Evolutionary conservation across 2,329 filamentous ascomycete species (phyloP).

Genomic region (Curvularia eragrostidis): DNA sequence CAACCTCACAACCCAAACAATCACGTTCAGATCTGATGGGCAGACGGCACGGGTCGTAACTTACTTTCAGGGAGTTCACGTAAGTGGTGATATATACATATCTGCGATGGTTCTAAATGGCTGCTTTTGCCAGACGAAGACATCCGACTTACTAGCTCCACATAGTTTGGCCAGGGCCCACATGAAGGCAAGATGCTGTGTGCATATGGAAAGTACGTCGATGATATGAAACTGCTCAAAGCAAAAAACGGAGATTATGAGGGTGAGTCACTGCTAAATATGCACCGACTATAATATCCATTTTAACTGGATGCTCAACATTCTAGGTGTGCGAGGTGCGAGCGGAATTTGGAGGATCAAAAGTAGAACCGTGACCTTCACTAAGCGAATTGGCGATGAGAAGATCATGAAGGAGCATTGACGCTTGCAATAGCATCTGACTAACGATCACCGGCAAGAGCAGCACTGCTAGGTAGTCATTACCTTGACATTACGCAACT

Average conservation of each 20-base stretch:
- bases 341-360: constrained; percentile 52
- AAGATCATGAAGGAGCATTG: constrained; percentile 45
- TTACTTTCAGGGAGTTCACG: constrained; percentile 53
- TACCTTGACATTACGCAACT: neutral
- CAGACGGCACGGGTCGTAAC: constrained; percentile 48
- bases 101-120: neutral
- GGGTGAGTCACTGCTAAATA: constrained; percentile 12
- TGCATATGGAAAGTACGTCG: constrained; percentile 53
- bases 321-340: constrained; percentile 39
- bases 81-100: neutral
- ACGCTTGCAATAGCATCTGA: neutral
- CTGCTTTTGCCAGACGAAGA: neutral
- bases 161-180: constrained; percentile 50
- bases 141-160: neutral
- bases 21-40: constrained; percentile 39
- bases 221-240: constrained; percentile 44
- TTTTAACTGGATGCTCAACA: neutral
- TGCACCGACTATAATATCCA: neutral
- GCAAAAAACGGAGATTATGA: constrained; percentile 32
- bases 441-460: neutral
- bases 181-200: constrained; percentile 52
- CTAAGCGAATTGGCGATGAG: constrained; percentile 46
- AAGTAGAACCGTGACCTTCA: constrained; percentile 49
- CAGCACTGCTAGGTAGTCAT: neutral
- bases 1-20: constrained; percentile 52